phyloP scores from a whole-genome alignment of 106 monocot species.

The Acanthochlamys bracteata region DNA sequence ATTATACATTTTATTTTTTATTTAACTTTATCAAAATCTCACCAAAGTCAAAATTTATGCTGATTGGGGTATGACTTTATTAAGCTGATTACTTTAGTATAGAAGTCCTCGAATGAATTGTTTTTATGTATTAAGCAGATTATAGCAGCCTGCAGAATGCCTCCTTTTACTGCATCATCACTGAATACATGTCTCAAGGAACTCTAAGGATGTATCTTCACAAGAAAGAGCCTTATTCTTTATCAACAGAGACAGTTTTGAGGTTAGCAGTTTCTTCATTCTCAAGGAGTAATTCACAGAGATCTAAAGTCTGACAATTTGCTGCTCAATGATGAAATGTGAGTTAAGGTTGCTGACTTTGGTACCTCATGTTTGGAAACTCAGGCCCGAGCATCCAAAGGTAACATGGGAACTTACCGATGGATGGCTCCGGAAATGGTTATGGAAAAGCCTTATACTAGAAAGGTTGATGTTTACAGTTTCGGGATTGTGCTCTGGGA shows the following conservation, averaged over 20 bases:
- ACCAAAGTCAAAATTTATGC: no score
- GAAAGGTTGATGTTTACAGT: conserved; percentile 34
- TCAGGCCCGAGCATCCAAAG: conserved; percentile 24
- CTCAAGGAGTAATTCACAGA: conserved; percentile 25
- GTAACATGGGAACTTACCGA: conserved; percentile 37
- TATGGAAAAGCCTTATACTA: conserved; percentile 24
- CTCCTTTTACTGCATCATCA: conserved; percentile 29
- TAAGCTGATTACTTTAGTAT: no score
- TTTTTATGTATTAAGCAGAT: background rate
- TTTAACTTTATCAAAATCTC: no score
- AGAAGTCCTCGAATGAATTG: background rate
- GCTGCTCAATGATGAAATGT: conserved; percentile 21
- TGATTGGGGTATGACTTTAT: no score
- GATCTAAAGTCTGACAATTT: conserved; percentile 34
- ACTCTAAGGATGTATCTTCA: conserved; percentile 27
- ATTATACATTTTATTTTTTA: no score
- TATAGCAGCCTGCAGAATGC: conserved; percentile 30
- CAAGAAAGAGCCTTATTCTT: conserved; percentile 24
- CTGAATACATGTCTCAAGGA: conserved; percentile 28
- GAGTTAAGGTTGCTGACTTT: conserved; percentile 40
- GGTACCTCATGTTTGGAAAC: conserved; percentile 28
- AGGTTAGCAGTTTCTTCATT: conserved; percentile 27
- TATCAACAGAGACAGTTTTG: conserved; percentile 20
- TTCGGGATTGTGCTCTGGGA: conserved; percentile 37
- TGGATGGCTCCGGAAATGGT: conserved; percentile 47